Evolutionary conservation across 441 rosid genomes (phyloP), one percentile per base, ranked within the genome.

Genomic region (Raphanus hybrid): DNA sequence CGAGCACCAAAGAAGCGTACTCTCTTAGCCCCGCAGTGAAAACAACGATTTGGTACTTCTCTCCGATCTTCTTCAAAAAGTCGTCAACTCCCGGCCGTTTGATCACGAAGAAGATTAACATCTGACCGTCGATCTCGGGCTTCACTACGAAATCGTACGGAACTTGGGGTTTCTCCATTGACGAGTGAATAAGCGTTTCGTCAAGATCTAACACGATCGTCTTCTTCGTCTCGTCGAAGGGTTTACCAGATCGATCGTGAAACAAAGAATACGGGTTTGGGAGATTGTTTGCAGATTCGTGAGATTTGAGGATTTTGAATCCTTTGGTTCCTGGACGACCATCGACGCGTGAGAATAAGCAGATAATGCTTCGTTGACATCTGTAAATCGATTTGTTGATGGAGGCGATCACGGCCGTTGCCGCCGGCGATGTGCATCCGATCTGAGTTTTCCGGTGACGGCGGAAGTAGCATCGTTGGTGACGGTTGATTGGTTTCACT

Each of bases 171-270:
- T 91, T 94, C 82, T 88, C 93, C 5, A 92, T 66, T 16, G 83
- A 82, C 11, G 98, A 90, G 71, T 95, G 99, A 15, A 92, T 83
- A 10, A 91, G 81, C 0, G 97, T 95, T 75, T 95, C 97, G 69
- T 95, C 99, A 95, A 95, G 96, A 77, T 95, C 99, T 9, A 95
- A 89, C 75, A 92, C 87, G 12, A 91, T 85, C 3, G 98, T 95
- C 69, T 69, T 87, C 76, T 86, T 91, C 26, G 68, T 35, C 50
- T 70, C 70, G 69, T 80, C 79, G 65, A 75, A 75, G 0, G 16
- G 5, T 9, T 70, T 18, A 2, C 58, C 37, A 9, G 80, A 73
- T 62, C 74, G n/a, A 0, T 77, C 75, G 34, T 69, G 80, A n/a
- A 73, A 12, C 43, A 62, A 2, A 11, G 75, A 55, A 1, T 57